Percentiles rank a stretch among this genome's conserved stretches.
Conservation (phyloP, 371 early-diverging fungal species). For the Circinella umbellata region DNA sequence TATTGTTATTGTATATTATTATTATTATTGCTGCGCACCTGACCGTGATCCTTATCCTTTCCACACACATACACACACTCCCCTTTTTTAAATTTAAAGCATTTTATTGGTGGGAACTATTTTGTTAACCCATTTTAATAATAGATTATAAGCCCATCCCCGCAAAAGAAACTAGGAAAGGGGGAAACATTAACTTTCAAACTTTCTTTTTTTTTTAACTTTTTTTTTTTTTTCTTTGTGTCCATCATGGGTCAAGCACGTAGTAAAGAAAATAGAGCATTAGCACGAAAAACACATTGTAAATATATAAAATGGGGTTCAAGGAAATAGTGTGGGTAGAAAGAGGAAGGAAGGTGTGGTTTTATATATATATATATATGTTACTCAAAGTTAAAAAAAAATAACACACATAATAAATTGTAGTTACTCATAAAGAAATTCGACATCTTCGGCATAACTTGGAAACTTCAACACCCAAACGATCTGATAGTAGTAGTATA, state of each 20-base stretch:
- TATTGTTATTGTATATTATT: too few species aligned
- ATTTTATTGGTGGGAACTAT: too few species aligned
- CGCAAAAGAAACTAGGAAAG: too few species aligned
- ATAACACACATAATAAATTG: too few species aligned
- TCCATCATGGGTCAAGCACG: conserved; percentile 59
- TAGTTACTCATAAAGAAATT: conserved; percentile 76
- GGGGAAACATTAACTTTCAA: too few species aligned
- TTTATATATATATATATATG: not conserved
- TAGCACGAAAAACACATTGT: conserved; percentile 64
- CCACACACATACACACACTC: too few species aligned
- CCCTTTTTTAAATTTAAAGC: too few species aligned
- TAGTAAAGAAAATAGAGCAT: conserved; percentile 60
- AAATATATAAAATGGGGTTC: conserved; percentile 21
- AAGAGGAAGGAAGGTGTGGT: not conserved
- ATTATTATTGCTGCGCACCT: too few species aligned
- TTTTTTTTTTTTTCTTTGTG: not conserved
- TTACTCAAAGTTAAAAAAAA: not conserved
- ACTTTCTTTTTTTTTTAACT: not conserved
- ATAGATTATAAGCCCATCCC: too few species aligned
- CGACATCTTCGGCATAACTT: conserved; percentile 68
- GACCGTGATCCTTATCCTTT: too few species aligned
- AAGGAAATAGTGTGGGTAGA: too few species aligned
- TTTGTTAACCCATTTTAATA: too few species aligned
- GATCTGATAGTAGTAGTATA: conserved; percentile 53
- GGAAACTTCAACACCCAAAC: conserved; percentile 54